A percentile compares a stretch with the other conserved stretches of the same genome.
Conservation (phyloP, 805 yeast species). For the Pichia paraexigua region DNA sequence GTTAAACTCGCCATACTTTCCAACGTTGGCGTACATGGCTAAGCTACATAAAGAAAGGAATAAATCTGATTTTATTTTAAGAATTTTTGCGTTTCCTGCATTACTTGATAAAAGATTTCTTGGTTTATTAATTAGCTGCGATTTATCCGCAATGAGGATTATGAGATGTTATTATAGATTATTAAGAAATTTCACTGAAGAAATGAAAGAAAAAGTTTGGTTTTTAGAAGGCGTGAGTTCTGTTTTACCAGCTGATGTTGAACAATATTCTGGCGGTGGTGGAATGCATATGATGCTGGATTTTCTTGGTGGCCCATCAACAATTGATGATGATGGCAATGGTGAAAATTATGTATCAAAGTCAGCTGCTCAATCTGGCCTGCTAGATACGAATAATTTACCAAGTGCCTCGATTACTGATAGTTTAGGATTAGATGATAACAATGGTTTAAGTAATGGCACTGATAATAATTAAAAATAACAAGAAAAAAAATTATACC, state of each 20-base stretch:
- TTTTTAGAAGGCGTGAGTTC: constrained; percentile 85
- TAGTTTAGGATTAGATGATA: constrained; percentile 44
- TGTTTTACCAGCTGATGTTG: constrained; percentile 87
- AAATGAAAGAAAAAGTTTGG: constrained; percentile 88
- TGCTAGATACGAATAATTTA: constrained; percentile 46
- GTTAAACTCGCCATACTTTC: constrained; percentile 73
- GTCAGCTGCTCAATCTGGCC: constrained; percentile 35
- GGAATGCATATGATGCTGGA: constrained; percentile 91
- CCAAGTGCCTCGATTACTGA: constrained; percentile 43
- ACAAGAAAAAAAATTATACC: neutral
- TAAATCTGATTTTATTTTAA: constrained; percentile 75
- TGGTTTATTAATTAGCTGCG: constrained; percentile 74
- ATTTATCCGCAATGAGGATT: constrained; percentile 79
- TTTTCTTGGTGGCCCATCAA: constrained; percentile 61
- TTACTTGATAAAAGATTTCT: constrained; percentile 74
- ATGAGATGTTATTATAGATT: constrained; percentile 83
- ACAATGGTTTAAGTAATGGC: constrained; percentile 29
- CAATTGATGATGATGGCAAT: constrained; percentile 24
- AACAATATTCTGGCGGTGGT: constrained; percentile 83
- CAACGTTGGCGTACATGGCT: constrained; percentile 81
- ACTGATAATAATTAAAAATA: neutral
- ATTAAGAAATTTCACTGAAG: constrained; percentile 72
- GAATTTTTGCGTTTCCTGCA: constrained; percentile 92
- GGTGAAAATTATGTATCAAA: constrained; percentile 38
- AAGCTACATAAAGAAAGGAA: constrained; percentile 74